Conservation (phyloP, 441 rosid species). For the Metrosideros polymorpha region DNA sequence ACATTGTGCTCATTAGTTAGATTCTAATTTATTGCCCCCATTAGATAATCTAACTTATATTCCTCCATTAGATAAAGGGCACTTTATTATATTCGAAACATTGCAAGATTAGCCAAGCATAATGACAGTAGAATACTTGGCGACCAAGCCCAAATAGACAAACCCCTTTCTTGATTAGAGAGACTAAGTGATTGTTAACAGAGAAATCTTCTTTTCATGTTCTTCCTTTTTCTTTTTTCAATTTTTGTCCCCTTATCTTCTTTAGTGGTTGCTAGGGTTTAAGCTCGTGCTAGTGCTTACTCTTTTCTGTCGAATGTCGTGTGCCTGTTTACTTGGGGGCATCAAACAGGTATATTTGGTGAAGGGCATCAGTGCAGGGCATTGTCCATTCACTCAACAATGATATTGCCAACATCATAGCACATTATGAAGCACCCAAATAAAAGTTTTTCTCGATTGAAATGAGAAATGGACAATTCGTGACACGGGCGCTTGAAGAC, state of each 20-base stretch:
- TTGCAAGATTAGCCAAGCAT: neutral
- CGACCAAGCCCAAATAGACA: neutral
- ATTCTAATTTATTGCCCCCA: neutral
- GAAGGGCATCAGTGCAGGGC: neutral
- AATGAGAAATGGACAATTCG: slow-evolving; percentile 4
- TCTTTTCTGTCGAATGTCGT: neutral
- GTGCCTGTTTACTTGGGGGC: neutral
- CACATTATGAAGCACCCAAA: neutral
- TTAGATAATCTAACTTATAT: neutral
- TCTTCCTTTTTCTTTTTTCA: neutral
- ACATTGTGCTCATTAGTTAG: neutral
- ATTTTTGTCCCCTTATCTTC: neutral
- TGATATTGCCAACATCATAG: neutral
- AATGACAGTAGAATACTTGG: neutral
- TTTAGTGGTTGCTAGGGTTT: neutral
- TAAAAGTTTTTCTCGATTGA: neutral
- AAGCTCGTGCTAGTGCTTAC: neutral
- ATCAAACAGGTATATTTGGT: neutral
- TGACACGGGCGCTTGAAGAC: slow-evolving; percentile 9
- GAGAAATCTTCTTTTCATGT: neutral
- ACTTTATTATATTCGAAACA: neutral
- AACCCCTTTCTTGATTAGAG: neutral
- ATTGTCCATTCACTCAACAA: neutral
- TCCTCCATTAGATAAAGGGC: neutral
- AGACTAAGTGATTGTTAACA: neutral